Base-by-base conservation (phyloP, 1,139 yeast species). In the Lodderomyces jiufengensis region DNA sequence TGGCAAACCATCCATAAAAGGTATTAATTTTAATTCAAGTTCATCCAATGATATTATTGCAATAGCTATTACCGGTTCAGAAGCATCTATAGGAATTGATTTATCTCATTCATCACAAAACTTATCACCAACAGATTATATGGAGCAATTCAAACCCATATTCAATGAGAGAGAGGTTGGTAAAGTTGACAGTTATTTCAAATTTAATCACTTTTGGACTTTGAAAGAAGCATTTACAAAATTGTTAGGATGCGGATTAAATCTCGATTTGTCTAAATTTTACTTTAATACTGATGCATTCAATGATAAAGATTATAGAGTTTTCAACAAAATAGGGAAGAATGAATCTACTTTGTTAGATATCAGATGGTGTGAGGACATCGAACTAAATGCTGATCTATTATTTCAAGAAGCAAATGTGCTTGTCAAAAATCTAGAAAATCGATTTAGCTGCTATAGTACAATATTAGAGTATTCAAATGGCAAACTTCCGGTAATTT, bases 151-250 rank as follows among this genome's bases (percentile, higher is more conserved):
- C 44, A 47, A 49, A 18, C 78, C 67, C 9, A 72, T 81, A 2
- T 80, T 82, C 44, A 61, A 70, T 23, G 43, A 43, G 0, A 29
- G 34, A 0, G 90, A 82, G 49, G 48, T 52, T 8, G 39, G 53
- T 3, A 54, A 53, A 27, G 9, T 40, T 2, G 32, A 40, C 1
- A 16, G 38, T 2, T 68, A 68, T 45, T 34, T 44, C 10, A 30
- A 50, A 3, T 78, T 72, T 51, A 75, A 80, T 23, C 77, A 75
- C 34, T 63, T 73, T 24, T 84, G 92, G 94, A 81, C 92, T 0
- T 52, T 83, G 37, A 84, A 84, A 49, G 94, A 84, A 51, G 75
- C 84, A 24, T 81, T 76, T 45, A 71, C 82, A 3, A 84, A 83
- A 48, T 68, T 67, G 18, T 45, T 72, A 5, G 92, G 92, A 0